Evolutionary conservation across 306 rosid genomes (phyloP).

Genomic region (Lablab purpureus): DNA sequence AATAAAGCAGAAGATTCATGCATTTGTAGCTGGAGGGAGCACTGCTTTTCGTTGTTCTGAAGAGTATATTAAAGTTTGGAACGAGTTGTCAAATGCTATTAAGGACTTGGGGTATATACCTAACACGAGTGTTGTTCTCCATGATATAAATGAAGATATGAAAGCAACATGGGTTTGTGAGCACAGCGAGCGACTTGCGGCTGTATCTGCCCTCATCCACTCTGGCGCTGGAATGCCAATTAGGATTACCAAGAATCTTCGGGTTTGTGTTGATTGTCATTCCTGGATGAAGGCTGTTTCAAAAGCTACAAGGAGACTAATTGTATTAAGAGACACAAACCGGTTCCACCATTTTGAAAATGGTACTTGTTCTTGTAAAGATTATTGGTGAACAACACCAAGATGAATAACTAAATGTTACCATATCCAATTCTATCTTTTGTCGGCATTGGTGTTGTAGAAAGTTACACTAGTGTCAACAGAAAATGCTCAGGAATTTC

Average conservation of each 20-base stretch:
- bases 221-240: constrained; percentile 55
- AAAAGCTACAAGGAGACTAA: constrained; percentile 48
- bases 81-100: constrained; percentile 48
- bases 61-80: constrained; percentile 58
- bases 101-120: constrained; percentile 56
- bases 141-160: constrained; percentile 57
- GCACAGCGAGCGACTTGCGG: constrained; percentile 67
- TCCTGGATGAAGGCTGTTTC: constrained; percentile 69
- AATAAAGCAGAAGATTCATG: constrained; percentile 54
- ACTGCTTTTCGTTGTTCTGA: constrained; percentile 54
- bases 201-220: constrained; percentile 57
- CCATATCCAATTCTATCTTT: neutral
- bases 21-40: constrained; percentile 66
- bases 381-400: constrained; percentile 54
- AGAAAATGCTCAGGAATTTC: no score
- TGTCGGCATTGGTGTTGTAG: neutral
- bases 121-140: constrained; percentile 62
- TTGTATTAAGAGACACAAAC: constrained; percentile 67
- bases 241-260: constrained; percentile 67
- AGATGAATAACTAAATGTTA: neutral
- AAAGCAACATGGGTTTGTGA: constrained; percentile 63
- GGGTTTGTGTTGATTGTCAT: constrained; percentile 71
- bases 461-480: neutral
- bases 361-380: constrained; percentile 70
- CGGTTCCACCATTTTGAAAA: constrained; percentile 68